Evolutionary conservation across 768 basidiomycete species (phyloP), one percentile per base, ranked within the genome.

Genomic region (Mycena amicta): DNA sequence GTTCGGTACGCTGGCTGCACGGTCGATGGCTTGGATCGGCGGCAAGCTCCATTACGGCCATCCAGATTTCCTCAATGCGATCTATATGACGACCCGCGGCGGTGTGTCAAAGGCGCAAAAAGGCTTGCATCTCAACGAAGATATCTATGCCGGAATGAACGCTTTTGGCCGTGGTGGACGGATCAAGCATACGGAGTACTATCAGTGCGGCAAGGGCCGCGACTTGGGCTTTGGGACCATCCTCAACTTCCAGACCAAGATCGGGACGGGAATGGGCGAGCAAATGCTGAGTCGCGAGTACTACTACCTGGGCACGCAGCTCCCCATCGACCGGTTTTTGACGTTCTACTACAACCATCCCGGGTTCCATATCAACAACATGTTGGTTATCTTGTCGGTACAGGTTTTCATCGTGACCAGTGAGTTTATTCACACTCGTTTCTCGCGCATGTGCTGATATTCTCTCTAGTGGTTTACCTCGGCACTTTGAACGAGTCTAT

Each of bases 181-280:
- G 57, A 98, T 99, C 84, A 99, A 98, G 80, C 97, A 99, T 70
- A 95, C 95, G 30, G 97, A 99, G 76, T 99, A 99, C 75, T 99
- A 95, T 72, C 96, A 98, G 76, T 98, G 96, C 69, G 95, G 96
- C 50, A 98, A 98, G 75, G 97, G 97, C 55, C 89, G 97, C 74
- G 97, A 98, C 80, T 86, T 99, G 60, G 97, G 97, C 25, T 98
- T 99, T 73, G 96, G 96, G 29, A 99, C 97, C 22, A 98, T 98
- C 69, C 77, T 99, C 67, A 99, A 99, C 75, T 99, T 99, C 90
- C 91, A 94, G 82, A 99, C 97, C 56, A 99, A 99, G 85, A 95
- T 99, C 67, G 96, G 97, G 13, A 98, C 95, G n/a, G 97, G 97
- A 73, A 99, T 99, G 97, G 97, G 97, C 33, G 97, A 99, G 72